Percentiles rank a stretch among this genome's conserved stretches.
Conservation (phyloP, 345 rosid species). For the Kandelia obovata region DNA sequence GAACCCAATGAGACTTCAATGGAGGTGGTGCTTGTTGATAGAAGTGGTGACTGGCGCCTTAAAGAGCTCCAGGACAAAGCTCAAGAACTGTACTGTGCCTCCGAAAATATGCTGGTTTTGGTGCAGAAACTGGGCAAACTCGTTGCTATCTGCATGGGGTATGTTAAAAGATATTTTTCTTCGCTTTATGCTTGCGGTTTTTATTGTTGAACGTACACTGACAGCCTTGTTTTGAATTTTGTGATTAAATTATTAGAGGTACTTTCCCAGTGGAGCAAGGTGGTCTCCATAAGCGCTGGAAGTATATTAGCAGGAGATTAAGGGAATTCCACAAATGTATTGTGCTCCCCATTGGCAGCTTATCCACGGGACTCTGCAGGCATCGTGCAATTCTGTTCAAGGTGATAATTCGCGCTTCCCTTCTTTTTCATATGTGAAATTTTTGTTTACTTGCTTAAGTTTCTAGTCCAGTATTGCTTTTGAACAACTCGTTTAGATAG, state of each 20-base stretch:
- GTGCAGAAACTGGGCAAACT: conserved; percentile 84
- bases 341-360: conserved; percentile 81
- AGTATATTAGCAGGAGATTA: conserved; percentile 60
- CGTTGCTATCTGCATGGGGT: conserved; percentile 93
- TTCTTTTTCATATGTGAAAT: background rate
- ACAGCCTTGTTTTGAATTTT: background rate
- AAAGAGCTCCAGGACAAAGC: conserved; percentile 87
- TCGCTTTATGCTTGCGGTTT: background rate
- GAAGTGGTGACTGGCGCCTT: conserved; percentile 64
- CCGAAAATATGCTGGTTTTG: conserved; percentile 60
- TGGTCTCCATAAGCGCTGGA: conserved; percentile 80
- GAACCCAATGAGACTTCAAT: conserved; percentile 65
- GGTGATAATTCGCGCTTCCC: conserved; percentile 33
- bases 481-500: background rate
- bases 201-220: background rate
- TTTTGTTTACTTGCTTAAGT: background rate
- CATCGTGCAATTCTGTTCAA: conserved; percentile 95
- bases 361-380: conserved; percentile 82
- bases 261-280: conserved; percentile 74
- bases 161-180: conserved; percentile 6
- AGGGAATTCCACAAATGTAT: conserved; percentile 65
- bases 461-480: background rate
- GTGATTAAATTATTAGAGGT: conserved; percentile 48
- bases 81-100: conserved; percentile 64
- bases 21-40: conserved; percentile 87